Conservation (phyloP, 257 asterid genomes). For the Ajuga chamaepitys region DNA sequence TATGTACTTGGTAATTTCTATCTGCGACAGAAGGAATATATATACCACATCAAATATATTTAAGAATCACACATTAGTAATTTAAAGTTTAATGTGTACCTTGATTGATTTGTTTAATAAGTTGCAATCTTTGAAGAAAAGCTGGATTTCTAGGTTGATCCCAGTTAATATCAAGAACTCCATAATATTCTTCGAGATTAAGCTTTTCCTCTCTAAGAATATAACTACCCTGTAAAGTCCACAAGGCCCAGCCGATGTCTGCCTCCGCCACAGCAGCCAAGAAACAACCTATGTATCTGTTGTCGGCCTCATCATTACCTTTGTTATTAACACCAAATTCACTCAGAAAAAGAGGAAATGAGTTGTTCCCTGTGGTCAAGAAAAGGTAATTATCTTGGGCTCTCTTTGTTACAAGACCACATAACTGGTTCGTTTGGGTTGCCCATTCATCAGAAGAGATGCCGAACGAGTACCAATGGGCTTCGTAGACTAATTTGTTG, state of each 20-base stretch:
- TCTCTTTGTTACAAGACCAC: neutral
- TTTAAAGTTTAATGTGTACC: conserved; percentile 40
- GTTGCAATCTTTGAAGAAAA: conserved; percentile 30
- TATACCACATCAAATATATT: no score
- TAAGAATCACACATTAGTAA: no score
- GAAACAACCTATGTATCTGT: conserved; percentile 47
- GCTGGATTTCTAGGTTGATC: conserved; percentile 27
- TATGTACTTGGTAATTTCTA: no score
- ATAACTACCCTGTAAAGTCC: conserved; percentile 73
- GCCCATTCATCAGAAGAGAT: conserved; percentile 16
- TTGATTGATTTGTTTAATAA: conserved; percentile 41
- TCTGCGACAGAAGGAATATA: no score
- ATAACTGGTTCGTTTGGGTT: conserved; percentile 22
- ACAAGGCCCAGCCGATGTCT: conserved; percentile 71
- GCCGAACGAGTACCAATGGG: conserved; percentile 58
- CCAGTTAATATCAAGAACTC: conserved; percentile 47
- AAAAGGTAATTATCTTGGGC: conserved; percentile 28
- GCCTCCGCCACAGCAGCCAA: conserved; percentile 38
- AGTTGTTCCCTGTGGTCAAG: conserved; percentile 12
- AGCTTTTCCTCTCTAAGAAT: conserved; percentile 29
- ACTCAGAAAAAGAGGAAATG: conserved; percentile 49
- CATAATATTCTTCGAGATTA: conserved; percentile 39
- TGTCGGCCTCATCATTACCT: conserved; percentile 37
- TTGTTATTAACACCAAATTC: conserved; percentile 57
- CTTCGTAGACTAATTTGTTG: conserved; percentile 56